Conservation (phyloP, 2,329 filamentous ascomycete genomes). For the Colletotrichum falcatum region DNA sequence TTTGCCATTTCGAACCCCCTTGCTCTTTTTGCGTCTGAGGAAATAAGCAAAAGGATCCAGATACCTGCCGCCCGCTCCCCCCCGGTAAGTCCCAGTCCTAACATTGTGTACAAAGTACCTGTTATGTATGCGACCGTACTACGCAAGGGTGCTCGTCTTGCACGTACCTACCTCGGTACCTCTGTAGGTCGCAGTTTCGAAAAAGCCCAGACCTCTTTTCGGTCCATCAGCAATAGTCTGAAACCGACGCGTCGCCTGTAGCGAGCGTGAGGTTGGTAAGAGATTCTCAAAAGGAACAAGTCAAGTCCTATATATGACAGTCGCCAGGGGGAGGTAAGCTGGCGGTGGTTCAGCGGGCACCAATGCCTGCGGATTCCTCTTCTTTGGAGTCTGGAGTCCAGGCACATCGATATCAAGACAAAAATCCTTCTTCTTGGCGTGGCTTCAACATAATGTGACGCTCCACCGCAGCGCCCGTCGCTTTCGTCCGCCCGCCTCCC, state of each 20-base stretch:
- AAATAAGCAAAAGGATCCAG: too few relatives aligned
- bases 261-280: neutral
- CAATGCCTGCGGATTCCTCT: neutral
- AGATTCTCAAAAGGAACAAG: neutral
- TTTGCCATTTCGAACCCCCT: too few relatives aligned
- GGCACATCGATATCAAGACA: neutral
- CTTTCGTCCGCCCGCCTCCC: too few relatives aligned
- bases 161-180: too few relatives aligned
- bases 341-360: neutral
- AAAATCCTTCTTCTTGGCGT: neutral
- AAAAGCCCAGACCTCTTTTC: neutral
- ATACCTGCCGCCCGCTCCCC: too few relatives aligned
- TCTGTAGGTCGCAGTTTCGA: too few relatives aligned
- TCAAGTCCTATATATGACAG: neutral
- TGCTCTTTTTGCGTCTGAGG: too few relatives aligned
- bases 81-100: too few relatives aligned
- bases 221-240: neutral
- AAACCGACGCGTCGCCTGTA: neutral
- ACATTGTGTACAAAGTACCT: too few relatives aligned
- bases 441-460: neutral
- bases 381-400: neutral
- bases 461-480: neutral
- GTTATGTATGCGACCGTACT: too few relatives aligned
- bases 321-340: neutral
- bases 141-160: too few relatives aligned